Conservation (phyloP, 2,329 filamentous ascomycete species). For the Aspergillus oerlinghausenensis region DNA sequence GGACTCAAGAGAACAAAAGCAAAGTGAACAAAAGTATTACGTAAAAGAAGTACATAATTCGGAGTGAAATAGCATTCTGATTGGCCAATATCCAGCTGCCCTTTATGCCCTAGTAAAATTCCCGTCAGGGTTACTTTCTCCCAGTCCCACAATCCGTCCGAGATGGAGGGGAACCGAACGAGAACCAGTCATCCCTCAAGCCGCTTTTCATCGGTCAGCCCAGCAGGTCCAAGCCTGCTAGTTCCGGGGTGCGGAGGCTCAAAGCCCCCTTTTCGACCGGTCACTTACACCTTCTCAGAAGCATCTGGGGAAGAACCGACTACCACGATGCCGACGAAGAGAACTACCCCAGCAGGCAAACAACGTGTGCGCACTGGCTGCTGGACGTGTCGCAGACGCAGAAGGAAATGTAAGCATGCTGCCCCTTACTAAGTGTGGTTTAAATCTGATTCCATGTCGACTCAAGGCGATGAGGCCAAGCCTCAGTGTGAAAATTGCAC, state of each 20-base stretch:
- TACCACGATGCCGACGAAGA: conserved; percentile 5
- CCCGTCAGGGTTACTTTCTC: no score
- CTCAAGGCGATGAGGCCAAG: conserved; percentile 23
- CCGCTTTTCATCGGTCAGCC: background rate
- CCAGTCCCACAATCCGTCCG: no score
- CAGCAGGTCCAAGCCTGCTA: background rate
- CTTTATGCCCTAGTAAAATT: no score
- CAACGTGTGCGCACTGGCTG: conserved; percentile 24
- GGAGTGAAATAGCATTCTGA: no score
- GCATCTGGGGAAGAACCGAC: background rate
- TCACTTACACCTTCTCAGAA: background rate
- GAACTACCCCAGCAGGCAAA: conserved; percentile 20
- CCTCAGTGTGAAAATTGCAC: conserved; percentile 22
- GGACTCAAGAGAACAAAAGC: no score
- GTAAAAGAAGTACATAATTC: no score
- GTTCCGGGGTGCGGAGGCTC: conserved; percentile 3
- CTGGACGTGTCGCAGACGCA: conserved; percentile 20
- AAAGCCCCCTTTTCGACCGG: conserved; percentile 1
- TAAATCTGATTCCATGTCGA: background rate
- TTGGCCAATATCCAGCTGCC: no score
- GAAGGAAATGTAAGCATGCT: conserved; percentile 19
- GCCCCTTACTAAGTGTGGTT: no score
- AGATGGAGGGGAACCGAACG: background rate
- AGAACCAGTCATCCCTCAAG: background rate
- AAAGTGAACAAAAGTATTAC: no score